Evolutionary conservation across 306 rosid species (phyloP), one percentile per base, ranked within the genome.

Genomic region (Ochetophila trinervis): DNA sequence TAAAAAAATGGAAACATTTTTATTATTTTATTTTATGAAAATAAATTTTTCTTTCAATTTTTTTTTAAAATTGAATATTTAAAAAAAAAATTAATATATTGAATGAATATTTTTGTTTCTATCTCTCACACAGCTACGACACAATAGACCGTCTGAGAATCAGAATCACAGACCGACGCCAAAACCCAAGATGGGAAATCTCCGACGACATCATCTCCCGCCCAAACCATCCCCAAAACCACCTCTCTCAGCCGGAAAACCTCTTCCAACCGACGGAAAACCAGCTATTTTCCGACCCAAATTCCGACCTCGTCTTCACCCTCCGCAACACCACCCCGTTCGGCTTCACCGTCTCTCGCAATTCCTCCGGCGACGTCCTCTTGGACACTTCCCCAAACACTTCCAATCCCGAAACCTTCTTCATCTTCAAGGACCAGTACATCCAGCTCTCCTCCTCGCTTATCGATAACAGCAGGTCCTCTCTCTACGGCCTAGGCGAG

Each of bases 391-490:
- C 77, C 13, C 83, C 95, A 0, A 14, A 79, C 24, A 56, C 78
- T 10, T 56, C 83, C 2, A 60, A 83, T 42, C 63, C 85, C 3
- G 57, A 52, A 17, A 80, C 88, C 1, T 68, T 79, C 65, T 78
- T 91, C 3, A 42, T 88, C 20, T 91, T 88, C 76, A 85, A 88
- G 62, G 91, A 91, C 27, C 95, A 91, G 40, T 88, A 78, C 83
- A 57, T 91, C 32, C 92, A 88, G 54, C 76, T 91, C 13, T 85
- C 91, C 36, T 83, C 97, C 6, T 83, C 88, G 0, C 88, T 88
- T 11, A 93, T 93, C 2, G 32, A 27, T 4, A 7, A 59, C 36
- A 13, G 30, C 8, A 63, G 88, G 21, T 69, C 98, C 6, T 85
- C 82, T 6, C 27, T 91, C 3, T 91, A 70, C 8, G 98, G 95